phyloP scores from a whole-genome alignment of 2,329 filamentous ascomycete species.

The Ceratocystis cubensis region DNA sequence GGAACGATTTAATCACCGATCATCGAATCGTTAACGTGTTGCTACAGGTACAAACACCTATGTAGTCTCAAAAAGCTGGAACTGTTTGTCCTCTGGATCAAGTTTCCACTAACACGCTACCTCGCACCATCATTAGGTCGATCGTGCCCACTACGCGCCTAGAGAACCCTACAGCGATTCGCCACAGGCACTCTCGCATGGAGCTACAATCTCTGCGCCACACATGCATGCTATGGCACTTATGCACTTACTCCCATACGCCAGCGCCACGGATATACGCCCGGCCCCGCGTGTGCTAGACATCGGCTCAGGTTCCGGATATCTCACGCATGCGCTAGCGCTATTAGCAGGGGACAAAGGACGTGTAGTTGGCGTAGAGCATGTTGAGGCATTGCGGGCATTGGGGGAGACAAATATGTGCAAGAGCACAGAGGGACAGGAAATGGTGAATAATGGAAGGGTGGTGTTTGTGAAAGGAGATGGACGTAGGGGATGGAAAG shows the following conservation, averaged over 20 bases:
- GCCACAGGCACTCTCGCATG: constrained; percentile 43
- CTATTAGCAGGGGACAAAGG: constrained; percentile 60
- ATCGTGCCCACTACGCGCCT: constrained; percentile 74
- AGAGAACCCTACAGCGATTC: constrained; percentile 52
- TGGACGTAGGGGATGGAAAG: constrained; percentile 51
- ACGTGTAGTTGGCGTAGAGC: constrained; percentile 64
- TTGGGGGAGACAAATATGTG: constrained; percentile 53
- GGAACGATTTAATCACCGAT: constrained; percentile 59
- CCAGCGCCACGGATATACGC: neutral
- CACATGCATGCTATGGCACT: constrained; percentile 49
- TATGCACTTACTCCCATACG: constrained; percentile 35
- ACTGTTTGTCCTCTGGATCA: neutral
- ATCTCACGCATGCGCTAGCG: constrained; percentile 78
- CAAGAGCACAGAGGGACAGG: constrained; percentile 46
- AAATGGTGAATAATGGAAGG: constrained; percentile 48
- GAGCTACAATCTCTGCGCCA: constrained; percentile 46
- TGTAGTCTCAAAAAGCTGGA: neutral
- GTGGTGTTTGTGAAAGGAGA: constrained; percentile 67
- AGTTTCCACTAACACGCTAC: constrained; percentile 1
- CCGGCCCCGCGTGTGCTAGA: constrained; percentile 46
- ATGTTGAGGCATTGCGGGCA: constrained; percentile 52
- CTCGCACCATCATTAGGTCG: constrained; percentile 46
- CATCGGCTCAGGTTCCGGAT: constrained; percentile 64
- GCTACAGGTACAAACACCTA: neutral
- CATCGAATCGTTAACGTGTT: constrained; percentile 56